Base-by-base conservation (phyloP, 1,284 basidiomycete species). In the Chalciporus sp. region DNA sequence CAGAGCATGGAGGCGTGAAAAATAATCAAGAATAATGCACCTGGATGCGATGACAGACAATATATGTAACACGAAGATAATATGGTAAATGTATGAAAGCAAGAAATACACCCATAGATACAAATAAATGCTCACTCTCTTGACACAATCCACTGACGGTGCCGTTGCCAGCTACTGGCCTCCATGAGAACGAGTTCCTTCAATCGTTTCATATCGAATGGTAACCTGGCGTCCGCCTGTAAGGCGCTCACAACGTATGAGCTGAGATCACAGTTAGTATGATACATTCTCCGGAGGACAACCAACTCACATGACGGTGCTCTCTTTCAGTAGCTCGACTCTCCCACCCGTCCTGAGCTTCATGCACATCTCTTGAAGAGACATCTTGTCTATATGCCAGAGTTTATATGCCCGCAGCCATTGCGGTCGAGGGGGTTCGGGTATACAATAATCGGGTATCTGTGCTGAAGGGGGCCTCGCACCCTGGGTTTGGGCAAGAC, bases 341-440 rank as follows among this genome's bases (percentile, higher is more conserved):
- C 61, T 70, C 61, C 42, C 74, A 60, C 60, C 84, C 60, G 40
- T 71, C 61, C 12, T 68, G 61, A 65, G 59, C 26, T 41, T 45
- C 56, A 60, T 53, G 29, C 84, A 80, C 66, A 86, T 84, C 45
- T 73, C 70, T n/a, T 73, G 65, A 7, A 85, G 62, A 0, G 71
- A 54, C 66, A 78, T 70, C 42, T 72, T 63, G 17, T 69, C 65
- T 26, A 74, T 47, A 57, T 81, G 73, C 84, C 84, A 87, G 27
- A 80, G 62, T n/a, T 73, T 75, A 65, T 86, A 85, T 23, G 84
- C 82, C 11, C 81, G 77, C 33, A 82, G 63, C 48, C 78, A 73
- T 51, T 82, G 83, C 12, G 73, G 72, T 1, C 72, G 71, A n/a
- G 68, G 69, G 3, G 67, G 69, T 39, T 62, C 58, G 6, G 66